Conservation (phyloP, 2,329 filamentous ascomycete genomes). For the Botrytis aclada region DNA sequence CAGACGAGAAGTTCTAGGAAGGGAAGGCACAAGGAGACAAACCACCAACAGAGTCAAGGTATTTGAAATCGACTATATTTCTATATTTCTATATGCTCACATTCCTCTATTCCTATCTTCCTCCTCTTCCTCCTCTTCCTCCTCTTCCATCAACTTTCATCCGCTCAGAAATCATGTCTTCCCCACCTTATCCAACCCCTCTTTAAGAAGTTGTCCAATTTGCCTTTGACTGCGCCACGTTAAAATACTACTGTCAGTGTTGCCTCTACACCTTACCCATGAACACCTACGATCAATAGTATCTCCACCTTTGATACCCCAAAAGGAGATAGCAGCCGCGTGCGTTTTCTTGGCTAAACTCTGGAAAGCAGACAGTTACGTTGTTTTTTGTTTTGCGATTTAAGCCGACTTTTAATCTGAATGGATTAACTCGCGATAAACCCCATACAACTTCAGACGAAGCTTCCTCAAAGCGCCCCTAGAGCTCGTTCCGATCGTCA, state of each 20-base stretch:
- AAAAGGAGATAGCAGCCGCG: neutral
- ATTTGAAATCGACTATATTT: neutral
- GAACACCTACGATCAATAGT: neutral
- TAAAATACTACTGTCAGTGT: neutral
- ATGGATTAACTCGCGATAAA: slow-evolving; percentile 2
- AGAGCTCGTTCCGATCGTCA: neutral
- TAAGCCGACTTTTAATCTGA: neutral
- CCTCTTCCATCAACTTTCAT: neutral
- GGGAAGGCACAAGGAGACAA: neutral
- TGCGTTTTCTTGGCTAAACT: neutral
- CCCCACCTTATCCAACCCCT: slow-evolving; percentile 15
- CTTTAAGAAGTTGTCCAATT: neutral
- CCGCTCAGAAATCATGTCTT: neutral
- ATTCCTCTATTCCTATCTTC: too few relatives aligned
- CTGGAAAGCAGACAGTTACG: neutral
- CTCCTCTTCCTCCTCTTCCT: too few relatives aligned
- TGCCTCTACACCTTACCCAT: neutral
- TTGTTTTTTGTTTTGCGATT: neutral
- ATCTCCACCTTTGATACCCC: slow-evolving; percentile 11
- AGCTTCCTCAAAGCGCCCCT: neutral
- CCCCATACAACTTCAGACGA: neutral
- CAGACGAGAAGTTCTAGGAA: neutral
- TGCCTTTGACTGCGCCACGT: slow-evolving; percentile 15
- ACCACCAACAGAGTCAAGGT: neutral
- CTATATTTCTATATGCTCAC: neutral